Base-by-base conservation (phyloP, 208 protist genomes). In the Leishmania amazonensis region DNA sequence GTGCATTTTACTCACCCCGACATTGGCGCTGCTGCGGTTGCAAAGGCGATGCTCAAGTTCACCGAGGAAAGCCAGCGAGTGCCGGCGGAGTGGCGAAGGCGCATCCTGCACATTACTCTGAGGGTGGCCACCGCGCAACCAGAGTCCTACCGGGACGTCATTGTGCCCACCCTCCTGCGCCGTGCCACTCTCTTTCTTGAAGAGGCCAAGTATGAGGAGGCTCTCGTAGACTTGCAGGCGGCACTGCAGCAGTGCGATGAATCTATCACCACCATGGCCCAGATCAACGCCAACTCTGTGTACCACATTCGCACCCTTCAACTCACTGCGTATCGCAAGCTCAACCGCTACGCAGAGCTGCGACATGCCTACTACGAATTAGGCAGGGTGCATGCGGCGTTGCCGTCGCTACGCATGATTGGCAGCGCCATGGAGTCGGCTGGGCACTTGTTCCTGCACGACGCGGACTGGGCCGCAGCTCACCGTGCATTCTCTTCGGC, bases 401-500 rank as follows among this genome's bases (percentile, higher is more conserved):
- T 87, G 31, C 73, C 97, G 42, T 95, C 98, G 70, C 97, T 96
- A 70, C 89, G 96, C 65, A 96, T 98, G 77, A 83, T 96, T 78
- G 98, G 96, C 73, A 94, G 98, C 67, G 98, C 99, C 38, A 84
- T 94, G 81, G 96, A 99, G 84, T 98, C 88, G 13, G 95, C 92
- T 28, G 95, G 95, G 45, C 92, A 96, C 75, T 91, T 98, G 85
- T 96, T 92, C 78, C 88, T 97, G 45, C 86, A 91, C 74, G 85
- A 97, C 54, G 88, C 85, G n/a, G 88, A 99, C 76, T 99, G 96
- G 95, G 78, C 83, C 49, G 88, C 93, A 9, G 99, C 98, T 35
- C 88, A 99, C 83, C 84, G 88, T 15, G 94, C 98, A 78, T 99
- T 99, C 80, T 97, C 98, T 62, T 70, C 84, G 8, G 96, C 97